These are phyloP conservation scores for Ascochyta fabae DNA, from an alignment of 2,329 filamentous ascomycete species.

Conservation along the genomic window DNA sequence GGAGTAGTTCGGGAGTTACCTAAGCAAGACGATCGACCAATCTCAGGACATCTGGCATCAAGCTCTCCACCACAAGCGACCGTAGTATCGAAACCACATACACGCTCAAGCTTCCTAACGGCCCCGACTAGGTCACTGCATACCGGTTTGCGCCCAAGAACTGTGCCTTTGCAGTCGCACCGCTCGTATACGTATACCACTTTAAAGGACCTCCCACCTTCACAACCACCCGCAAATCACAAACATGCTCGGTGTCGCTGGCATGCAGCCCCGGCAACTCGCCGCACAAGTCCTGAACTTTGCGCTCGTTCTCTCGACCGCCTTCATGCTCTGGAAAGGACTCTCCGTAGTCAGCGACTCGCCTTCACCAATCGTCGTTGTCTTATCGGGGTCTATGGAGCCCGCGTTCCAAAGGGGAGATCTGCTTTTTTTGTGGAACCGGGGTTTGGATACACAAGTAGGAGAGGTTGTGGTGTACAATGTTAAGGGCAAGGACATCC, in stretches of 20 bases:
- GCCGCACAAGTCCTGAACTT: slow-evolving; percentile 88
- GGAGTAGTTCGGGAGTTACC: slow-evolving; percentile 21
- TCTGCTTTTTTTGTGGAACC: slow-evolving; percentile 78
- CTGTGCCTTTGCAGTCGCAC: not conserved
- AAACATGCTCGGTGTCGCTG: slow-evolving; percentile 57
- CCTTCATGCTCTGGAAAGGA: slow-evolving; percentile 92
- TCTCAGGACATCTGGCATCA: slow-evolving; percentile 41
- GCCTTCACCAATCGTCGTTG: slow-evolving; percentile 75
- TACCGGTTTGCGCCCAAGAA: not conserved
- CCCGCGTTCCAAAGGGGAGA: slow-evolving; percentile 82
- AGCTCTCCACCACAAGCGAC: slow-evolving; percentile 22
- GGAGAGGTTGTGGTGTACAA: slow-evolving; percentile 83
- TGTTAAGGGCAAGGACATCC: slow-evolving; percentile 91
- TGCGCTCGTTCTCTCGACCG: slow-evolving; percentile 84
- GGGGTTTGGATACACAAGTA: slow-evolving; percentile 67
- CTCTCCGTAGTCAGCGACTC: slow-evolving; percentile 77
- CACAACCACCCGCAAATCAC: slow-evolving; percentile 16
- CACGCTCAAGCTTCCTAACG: not conserved
- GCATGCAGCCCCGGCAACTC: slow-evolving; percentile 77
- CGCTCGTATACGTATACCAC: not conserved
- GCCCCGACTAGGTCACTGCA: not conserved
- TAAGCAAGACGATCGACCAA: slow-evolving; percentile 32
- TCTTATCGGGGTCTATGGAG: slow-evolving; percentile 85
- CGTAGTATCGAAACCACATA: slow-evolving; percentile 17
- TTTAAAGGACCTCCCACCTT: not conserved